Evolutionary conservation across 2,329 filamentous ascomycete genomes (phyloP), one percentile per base, ranked within the genome.

Genomic region (Colletotrichum simmondsii): DNA sequence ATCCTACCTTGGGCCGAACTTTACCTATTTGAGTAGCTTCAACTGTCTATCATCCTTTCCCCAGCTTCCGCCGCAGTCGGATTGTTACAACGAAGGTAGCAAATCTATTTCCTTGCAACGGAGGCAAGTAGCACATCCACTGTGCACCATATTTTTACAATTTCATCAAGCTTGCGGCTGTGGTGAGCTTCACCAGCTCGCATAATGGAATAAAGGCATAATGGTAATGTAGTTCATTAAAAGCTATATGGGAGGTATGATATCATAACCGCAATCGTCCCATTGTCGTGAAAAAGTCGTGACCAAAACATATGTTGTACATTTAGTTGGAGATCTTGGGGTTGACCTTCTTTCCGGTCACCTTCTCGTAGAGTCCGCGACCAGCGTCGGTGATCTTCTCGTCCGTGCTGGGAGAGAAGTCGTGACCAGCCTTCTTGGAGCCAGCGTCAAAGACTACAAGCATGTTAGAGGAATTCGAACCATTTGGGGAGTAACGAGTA

Each of bases 321-420:
- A 57, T 28, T 68, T 80, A 83, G 78, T 83, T 81, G 73, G 82
- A 83, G 72, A 78, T 75, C 78, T 83, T 83, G 53, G 77, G 67
- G 37, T 78, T 66, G 28, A 79, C 77, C 74, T 80, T 79, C 64
- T 46, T 75, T 10, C 83, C 83, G 62, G 83, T 78, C 3, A 71
- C 49, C 78, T 83, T 84, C 75, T 84, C 83, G 22, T 80, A 84
- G 26, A 77, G 69, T 42, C 22, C 49, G 57, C 83, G 83, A 7
- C 76, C 79, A n/a, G 75, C 77, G 62, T 84, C 83, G 63, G 81
- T 82, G 32, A 83, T 80, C 80, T 84, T 84, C 78, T 84, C 83
- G 46, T 82, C 78, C 22, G 80, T 82, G 16, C 78, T 71, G 58
- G 75, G 76, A 73, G 79, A 74, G 22, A 84, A 67, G 78, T 82